A percentile compares a stretch with the other conserved stretches of the same genome.
phyloP scores from a whole-genome alignment of 305 asterid species.

The Fraxinus angustifolia region DNA sequence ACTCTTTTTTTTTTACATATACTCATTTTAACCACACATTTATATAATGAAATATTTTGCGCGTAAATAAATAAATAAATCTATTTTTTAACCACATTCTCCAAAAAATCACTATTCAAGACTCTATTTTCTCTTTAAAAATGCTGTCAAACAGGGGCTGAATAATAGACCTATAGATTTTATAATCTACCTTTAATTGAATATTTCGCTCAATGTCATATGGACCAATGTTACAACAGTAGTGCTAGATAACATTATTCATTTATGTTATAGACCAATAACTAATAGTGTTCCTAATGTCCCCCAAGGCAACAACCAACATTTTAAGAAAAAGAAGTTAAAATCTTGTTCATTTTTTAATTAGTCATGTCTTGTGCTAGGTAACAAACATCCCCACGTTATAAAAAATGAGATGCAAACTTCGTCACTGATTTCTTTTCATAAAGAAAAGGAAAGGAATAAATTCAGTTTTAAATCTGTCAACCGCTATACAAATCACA shows the following conservation, averaged over 20 bases:
- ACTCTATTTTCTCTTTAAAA: no score
- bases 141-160: no score
- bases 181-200: neutral
- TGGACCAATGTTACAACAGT: no score
- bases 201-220: neutral
- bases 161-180: neutral
- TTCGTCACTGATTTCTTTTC: neutral
- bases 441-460: neutral
- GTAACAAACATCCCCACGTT: neutral
- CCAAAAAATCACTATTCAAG: no score
- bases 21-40: no score
- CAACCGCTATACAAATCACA: conserved; percentile 29
- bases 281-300: neutral
- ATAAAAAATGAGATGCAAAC: neutral
- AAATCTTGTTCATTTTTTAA: no score
- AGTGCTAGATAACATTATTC: neutral
- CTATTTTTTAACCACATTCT: no score
- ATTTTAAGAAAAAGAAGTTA: no score
- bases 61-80: no score
- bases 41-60: no score
- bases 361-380: neutral
- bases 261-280: no score
- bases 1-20: no score
- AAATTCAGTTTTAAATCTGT: neutral
- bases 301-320: neutral